These are phyloP conservation scores for Carex cristatella DNA, from an alignment of 176 grass and related monocot species.

Conservation along the genomic window DNA sequence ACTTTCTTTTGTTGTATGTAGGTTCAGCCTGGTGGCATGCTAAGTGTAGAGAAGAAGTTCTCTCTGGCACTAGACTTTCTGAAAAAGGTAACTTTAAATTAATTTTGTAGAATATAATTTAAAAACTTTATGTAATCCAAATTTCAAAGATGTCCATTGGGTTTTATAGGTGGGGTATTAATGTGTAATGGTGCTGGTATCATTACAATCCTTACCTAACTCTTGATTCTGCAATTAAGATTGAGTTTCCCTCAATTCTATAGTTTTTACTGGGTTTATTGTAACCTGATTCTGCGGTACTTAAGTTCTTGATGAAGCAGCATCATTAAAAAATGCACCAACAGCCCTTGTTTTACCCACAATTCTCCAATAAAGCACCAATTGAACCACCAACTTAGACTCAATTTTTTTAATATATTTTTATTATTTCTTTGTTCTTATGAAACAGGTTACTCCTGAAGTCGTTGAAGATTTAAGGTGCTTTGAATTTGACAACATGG, in stretches of 20 bases:
- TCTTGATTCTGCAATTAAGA: background rate
- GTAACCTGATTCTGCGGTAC: background rate
- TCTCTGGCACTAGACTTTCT: conserved; percentile 45
- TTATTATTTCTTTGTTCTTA: conserved; percentile 3
- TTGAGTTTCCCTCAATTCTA: background rate
- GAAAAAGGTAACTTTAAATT: conserved; percentile 36
- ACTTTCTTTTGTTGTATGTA: conserved; percentile 13
- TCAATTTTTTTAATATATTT: background rate
- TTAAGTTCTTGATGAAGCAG: background rate
- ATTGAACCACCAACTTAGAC: background rate
- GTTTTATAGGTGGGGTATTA: background rate
- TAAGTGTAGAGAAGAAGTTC: conserved; percentile 44
- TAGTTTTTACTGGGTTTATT: background rate
- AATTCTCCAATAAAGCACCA: background rate
- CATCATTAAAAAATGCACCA: background rate
- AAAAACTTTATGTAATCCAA: no score
- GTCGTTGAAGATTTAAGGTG: conserved; percentile 38
- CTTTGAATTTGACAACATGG: background rate
- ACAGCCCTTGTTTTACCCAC: background rate
- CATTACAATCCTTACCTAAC: background rate
- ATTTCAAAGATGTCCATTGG: background rate
- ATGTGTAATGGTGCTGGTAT: background rate
- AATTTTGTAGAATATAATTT: background rate
- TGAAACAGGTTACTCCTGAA: conserved; percentile 38
- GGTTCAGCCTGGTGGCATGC: conserved; percentile 48